Conservation (phyloP, 805 yeast genomes). For the Tetrapisispora phaffii region DNA sequence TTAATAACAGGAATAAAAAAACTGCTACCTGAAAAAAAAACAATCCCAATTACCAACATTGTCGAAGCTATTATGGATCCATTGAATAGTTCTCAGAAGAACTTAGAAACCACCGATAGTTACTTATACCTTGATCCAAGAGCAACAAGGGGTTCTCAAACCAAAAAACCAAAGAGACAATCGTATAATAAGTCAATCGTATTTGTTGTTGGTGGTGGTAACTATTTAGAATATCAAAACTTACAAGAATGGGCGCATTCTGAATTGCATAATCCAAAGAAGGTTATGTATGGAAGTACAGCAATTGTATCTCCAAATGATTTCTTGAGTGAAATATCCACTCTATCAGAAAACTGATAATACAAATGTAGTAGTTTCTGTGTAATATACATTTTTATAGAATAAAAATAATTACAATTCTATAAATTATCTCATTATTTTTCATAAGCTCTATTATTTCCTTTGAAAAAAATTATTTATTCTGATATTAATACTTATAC, state of each 20-base stretch:
- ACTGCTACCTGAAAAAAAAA: conserved; percentile 77
- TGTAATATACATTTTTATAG: background rate
- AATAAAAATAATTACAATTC: too few species aligned
- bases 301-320: conserved; percentile 59
- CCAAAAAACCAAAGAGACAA: conserved; percentile 80
- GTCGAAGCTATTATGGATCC: conserved; percentile 93
- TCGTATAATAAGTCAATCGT: conserved; percentile 74
- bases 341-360: conserved; percentile 32
- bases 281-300: conserved; percentile 81
- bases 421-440: too few species aligned
- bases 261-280: conserved; percentile 35
- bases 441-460: too few species aligned
- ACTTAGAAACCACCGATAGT: conserved; percentile 73
- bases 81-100: conserved; percentile 45
- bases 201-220: conserved; percentile 95
- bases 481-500: too few species aligned
- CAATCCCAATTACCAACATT: conserved; percentile 79
- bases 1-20: conserved; percentile 81
- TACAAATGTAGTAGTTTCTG: background rate
- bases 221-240: conserved; percentile 86
- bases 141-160: conserved; percentile 75
- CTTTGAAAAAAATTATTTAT: too few species aligned
- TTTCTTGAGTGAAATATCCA: conserved; percentile 57
- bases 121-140: conserved; percentile 86
- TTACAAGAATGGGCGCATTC: conserved; percentile 75